Evolutionary conservation across 2,329 filamentous ascomycete species (phyloP).

Genomic region (Apiospora sp.): DNA sequence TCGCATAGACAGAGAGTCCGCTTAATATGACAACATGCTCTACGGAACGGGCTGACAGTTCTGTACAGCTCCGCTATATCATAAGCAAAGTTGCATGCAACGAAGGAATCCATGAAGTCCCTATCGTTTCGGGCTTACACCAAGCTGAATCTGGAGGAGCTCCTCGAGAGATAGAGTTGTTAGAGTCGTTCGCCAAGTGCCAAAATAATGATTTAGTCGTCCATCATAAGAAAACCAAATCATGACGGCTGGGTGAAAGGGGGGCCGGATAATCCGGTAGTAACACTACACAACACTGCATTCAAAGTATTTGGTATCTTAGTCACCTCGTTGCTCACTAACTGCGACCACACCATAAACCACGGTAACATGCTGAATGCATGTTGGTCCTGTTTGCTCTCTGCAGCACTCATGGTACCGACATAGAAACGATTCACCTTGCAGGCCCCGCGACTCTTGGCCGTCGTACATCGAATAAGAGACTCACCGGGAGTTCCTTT

Average conservation of each 20-base stretch:
- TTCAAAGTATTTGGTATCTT: background rate
- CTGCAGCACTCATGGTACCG: background rate
- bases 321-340: background rate
- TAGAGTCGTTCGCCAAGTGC: slow-evolving; percentile 2
- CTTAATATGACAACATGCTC: background rate
- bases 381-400: background rate
- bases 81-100: background rate
- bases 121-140: background rate
- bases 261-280: background rate
- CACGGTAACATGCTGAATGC: background rate
- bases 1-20: background rate
- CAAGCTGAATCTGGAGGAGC: background rate
- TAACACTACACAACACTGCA: background rate
- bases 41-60: background rate
- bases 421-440: background rate
- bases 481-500: background rate
- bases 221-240: background rate
- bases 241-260: background rate
- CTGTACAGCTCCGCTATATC: background rate
- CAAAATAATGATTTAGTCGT: background rate
- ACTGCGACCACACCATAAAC: background rate
- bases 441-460: background rate
- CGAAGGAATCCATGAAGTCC: background rate
- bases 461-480: background rate
- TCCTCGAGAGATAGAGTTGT: background rate